A percentile compares a stretch with the other conserved stretches of the same genome.
Conservation (phyloP, 2,329 filamentous ascomycete genomes). For the Arthrinium puccinioides region DNA sequence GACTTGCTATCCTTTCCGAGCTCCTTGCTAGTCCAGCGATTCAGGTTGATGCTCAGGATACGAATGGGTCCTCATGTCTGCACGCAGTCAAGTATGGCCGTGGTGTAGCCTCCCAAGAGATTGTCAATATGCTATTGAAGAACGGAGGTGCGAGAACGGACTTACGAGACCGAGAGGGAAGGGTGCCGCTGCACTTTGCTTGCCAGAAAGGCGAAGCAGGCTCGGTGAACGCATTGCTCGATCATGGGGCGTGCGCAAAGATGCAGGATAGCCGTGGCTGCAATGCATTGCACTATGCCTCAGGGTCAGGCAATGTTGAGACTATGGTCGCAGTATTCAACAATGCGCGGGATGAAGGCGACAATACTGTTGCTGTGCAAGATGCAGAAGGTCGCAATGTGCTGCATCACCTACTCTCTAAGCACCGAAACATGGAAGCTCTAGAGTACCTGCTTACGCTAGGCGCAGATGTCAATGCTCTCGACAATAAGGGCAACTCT, state of each 20-base stretch:
- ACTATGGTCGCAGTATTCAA: neutral
- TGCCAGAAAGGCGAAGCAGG: neutral
- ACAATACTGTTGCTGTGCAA: neutral
- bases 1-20: neutral
- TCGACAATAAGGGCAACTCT: neutral
- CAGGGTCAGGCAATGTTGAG: neutral
- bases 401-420: neutral
- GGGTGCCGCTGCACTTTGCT: neutral
- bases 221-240: neutral
- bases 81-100: neutral
- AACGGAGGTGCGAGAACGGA: neutral
- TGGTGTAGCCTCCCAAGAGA: neutral
- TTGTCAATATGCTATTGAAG: neutral
- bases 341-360: neutral
- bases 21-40: neutral
- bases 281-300: neutral
- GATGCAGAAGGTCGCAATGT: neutral
- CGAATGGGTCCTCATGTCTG: neutral
- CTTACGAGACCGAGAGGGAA: neutral
- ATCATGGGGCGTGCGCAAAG: neutral
- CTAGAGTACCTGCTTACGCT: neutral
- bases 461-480: neutral
- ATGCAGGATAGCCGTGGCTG: neutral
- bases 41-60: neutral
- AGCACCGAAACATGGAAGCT: neutral